Conservation (phyloP, 768 basidiomycete genomes). For the Pulveroboletus ravenelii region DNA sequence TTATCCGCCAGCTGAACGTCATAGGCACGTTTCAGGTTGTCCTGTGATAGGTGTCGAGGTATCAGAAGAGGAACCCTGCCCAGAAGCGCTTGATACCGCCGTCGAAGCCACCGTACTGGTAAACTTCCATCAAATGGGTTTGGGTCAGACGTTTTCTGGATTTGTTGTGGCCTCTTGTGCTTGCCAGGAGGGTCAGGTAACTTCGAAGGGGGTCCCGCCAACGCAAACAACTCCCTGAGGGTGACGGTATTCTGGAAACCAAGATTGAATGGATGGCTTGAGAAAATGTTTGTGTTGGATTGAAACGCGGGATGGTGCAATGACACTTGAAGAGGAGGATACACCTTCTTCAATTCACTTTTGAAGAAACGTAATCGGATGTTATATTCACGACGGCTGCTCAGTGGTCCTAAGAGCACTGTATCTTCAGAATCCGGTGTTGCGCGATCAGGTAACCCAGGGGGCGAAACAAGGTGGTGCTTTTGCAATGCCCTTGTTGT, state of each 20-base stretch:
- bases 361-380: constrained; percentile 63
- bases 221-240: constrained; percentile 41
- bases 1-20: constrained; percentile 30
- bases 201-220: constrained; percentile 36
- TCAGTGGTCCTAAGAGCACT: constrained; percentile 55
- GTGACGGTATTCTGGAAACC: constrained; percentile 42
- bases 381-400: constrained; percentile 72
- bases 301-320: constrained; percentile 15
- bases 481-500: constrained; percentile 41
- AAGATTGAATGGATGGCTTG: constrained; percentile 29
- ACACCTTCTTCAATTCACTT: constrained; percentile 48
- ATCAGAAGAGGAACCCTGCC: constrained; percentile 53
- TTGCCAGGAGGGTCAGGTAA: constrained; percentile 31
- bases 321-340: constrained; percentile 56
- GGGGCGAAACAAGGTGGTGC: constrained; percentile 44
- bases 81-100: constrained; percentile 59
- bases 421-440: constrained; percentile 57
- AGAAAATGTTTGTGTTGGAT: constrained; percentile 7
- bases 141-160: neutral
- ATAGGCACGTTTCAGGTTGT: constrained; percentile 17
- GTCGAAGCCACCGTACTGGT: constrained; percentile 34
- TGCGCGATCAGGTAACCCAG: constrained; percentile 53
- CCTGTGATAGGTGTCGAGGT: constrained; percentile 19
- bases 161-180: constrained; percentile 3
- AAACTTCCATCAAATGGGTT: constrained; percentile 17